Percentiles rank a stretch among this genome's conserved stretches.
phyloP scores from a whole-genome alignment of 805 yeast species.

The Wickerhamiella kazuoi region DNA sequence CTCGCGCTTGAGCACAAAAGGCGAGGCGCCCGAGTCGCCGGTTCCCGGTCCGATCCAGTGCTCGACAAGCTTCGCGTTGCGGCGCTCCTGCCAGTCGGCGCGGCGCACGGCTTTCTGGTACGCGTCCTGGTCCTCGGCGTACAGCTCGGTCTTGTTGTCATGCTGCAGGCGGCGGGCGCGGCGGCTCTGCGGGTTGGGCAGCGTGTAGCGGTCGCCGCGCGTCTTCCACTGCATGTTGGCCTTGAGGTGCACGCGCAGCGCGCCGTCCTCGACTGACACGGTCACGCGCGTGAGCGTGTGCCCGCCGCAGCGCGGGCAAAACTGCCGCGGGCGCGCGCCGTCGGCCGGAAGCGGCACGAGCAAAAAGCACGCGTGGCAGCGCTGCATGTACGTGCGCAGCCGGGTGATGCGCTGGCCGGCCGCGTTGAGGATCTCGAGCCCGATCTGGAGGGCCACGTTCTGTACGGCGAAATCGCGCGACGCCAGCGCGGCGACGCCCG shows the following conservation, averaged over 20 bases:
- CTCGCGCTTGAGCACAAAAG: conserved; percentile 53
- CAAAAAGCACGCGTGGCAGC: conserved; percentile 94
- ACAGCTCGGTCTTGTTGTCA: conserved; percentile 55
- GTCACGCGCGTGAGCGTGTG: conserved; percentile 78
- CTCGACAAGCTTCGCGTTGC: conserved; percentile 66
- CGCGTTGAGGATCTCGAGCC: conserved; percentile 68
- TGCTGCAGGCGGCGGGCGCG: conserved; percentile 61
- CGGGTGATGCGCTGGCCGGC: conserved; percentile 73
- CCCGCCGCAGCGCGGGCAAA: conserved; percentile 94
- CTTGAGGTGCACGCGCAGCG: conserved; percentile 73
- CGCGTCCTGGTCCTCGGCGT: conserved; percentile 86
- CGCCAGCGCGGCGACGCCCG: conserved; percentile 65
- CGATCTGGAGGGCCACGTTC: conserved; percentile 82
- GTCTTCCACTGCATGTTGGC: conserved; percentile 85
- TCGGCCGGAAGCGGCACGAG: conserved; percentile 68
- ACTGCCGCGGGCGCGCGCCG: conserved; percentile 37
- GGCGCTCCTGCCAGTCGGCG: conserved; percentile 71
- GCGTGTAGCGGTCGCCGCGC: conserved; percentile 64
- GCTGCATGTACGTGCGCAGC: conserved; percentile 77
- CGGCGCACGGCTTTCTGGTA: conserved; percentile 74
- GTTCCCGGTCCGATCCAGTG: conserved; percentile 93
- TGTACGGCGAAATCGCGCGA: conserved; percentile 97
- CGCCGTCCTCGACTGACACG: conserved; percentile 69
- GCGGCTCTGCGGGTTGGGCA: conserved; percentile 78
- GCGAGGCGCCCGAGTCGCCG: conserved; percentile 61